Base-by-base conservation (phyloP, 257 asterid species). In the Primulina tabacum region DNA sequence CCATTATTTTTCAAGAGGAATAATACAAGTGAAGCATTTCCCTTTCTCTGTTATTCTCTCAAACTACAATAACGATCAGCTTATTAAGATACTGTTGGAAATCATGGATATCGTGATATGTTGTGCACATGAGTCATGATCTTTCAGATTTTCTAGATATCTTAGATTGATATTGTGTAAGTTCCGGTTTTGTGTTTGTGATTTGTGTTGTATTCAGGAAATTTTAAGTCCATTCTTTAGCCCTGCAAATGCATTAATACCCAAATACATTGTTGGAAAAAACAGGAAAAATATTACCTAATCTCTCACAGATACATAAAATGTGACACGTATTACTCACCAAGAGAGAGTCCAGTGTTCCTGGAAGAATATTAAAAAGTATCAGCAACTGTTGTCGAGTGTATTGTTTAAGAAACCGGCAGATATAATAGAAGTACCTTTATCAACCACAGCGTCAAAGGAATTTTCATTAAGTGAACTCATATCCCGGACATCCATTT, bases 321-420 rank as follows among this genome's bases (percentile, higher is more conserved):
- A 57, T 56, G 43, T 58, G 26, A 57, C 55, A 21, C 12, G 64
- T 63, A 64, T 17, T 47, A 81, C 95, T 81, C 78, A 87, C 95
- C 92, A 89, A 68, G 69, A 89, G 88, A 72, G 96, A 82, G 81
- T 89, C 95, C 83, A 87, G 75, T 69, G 95, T 89, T 50, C 96
- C 95, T 89, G 86, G 71, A 78, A 74, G 75, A 75, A 74, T 64
- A 67, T 58, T 11, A 61, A 67, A 75, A 69, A 82, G 56, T 71
- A 75, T 87, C 78, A 89, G 83, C 75, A 73, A 81, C 53, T 28
- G 70, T 52, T 40, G 59, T 34, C 34, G 62, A 74, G 57, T 26
- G 52, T 10, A 69, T 17, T 34, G 35, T 71, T 57, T 69, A 21
- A 37, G 9, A 66, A 62, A 57, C 30, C 26, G 43, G 75, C 28